A percentile compares a stretch with the other conserved stretches of the same genome.
Evolutionary conservation across 75 land plant genomes (phyloP).

Genomic region (Chamaecyparis obtusa): DNA sequence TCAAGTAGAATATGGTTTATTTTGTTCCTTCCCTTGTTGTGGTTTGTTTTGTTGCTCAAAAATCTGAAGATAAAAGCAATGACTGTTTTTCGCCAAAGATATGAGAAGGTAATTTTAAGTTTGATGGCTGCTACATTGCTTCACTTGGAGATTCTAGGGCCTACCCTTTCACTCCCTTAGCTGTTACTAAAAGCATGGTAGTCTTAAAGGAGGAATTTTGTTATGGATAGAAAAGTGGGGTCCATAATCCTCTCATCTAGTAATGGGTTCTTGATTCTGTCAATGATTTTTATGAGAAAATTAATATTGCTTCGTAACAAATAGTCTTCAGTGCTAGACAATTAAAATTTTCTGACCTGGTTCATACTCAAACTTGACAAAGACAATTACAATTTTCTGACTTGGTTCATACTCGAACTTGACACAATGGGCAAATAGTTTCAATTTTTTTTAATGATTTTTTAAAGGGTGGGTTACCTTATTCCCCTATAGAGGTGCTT

Average conservation of each 20-base stretch:
- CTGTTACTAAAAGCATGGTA: not conserved
- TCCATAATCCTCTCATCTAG: not conserved
- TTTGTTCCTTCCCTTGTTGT: no score
- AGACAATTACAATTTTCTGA: not conserved
- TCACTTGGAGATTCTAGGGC: not conserved
- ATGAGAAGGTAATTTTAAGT: not conserved
- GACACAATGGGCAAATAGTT: not conserved
- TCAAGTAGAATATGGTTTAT: not conserved
- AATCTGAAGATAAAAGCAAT: not conserved
- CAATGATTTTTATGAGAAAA: no score
- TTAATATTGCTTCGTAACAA: not conserved
- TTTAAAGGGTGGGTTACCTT: not conserved
- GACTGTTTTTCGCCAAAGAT: not conserved
- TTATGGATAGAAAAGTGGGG: not conserved
- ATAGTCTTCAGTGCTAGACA: not conserved
- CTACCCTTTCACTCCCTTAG: not conserved
- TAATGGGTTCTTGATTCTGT: not conserved
- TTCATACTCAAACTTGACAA: no score
- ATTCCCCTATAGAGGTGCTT: not conserved
- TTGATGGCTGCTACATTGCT: not conserved
- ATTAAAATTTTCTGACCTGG: no score
- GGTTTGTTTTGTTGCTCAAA: not conserved
- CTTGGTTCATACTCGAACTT: not conserved
- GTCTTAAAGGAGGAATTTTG: not conserved
- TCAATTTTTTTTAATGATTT: not conserved